Base-by-base conservation (phyloP, 352 stramenopile genomes). In the Phytophthora multivora region DNA sequence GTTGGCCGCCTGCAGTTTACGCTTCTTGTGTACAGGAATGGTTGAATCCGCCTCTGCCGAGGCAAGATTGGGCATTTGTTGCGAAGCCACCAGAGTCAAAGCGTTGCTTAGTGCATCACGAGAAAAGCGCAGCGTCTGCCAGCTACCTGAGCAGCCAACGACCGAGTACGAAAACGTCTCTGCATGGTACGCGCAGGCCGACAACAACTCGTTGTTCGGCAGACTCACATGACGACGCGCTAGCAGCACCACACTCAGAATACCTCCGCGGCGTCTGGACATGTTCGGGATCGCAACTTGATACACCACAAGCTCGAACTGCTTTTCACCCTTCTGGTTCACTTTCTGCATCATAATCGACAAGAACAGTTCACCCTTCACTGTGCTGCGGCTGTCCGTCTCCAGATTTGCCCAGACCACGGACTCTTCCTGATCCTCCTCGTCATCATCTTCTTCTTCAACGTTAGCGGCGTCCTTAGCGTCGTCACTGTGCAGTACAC, bases 131-230 rank as follows among this genome's bases (percentile, higher is more conserved):
- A 88, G 33, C 31, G 73, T 78, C 31, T 87, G 57, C 81, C 84
- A 93, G 26, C 69, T 71, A 23, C 84, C 84, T 8, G 69, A 84
- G 9, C 63, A 71, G 35, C 80, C 77, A 23, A 91, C 66, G 16
- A 91, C 65, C 48, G 84, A 91, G 71, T 81, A 90, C 38, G 81
- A 79, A 46, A 89, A 82, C 10, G 71, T 88, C 41, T 88, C 75
- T n/a, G 76, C 78, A 65, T 91, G 80, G 69, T 91, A 93, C 21
- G 80, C 74, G 25, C 75, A 83, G 0, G 80, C 75, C 19, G 66
- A 67, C 15, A 83, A 51, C 25, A 66, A 56, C 11, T 83, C 71
- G 4, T 63, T 69, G 0, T 71, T 61, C 19, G 59, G 64, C 19
- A 73, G 15, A 2, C 51, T 48, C 15, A 85, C 55, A n/a, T 65